These are phyloP conservation scores for Apophysomyces sp. DNA, from an alignment of 371 early-diverging fungal genomes.

Conservation along the genomic window DNA sequence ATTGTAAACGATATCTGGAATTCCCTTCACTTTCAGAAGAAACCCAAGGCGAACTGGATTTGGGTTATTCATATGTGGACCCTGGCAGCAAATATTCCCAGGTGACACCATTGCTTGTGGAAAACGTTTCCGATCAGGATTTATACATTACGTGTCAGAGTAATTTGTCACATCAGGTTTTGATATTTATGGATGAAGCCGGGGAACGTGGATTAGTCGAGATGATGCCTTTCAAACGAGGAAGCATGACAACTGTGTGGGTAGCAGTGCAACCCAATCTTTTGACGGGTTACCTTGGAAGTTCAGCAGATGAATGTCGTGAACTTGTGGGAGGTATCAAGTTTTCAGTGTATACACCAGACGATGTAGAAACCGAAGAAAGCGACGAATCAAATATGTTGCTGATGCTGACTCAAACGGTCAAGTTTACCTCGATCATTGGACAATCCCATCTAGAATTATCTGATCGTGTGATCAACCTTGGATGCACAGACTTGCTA, in stretches of 20 bases:
- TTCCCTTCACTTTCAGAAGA: constrained; percentile 66
- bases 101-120: constrained; percentile 68
- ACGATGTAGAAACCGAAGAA: constrained; percentile 20
- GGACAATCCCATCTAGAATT: constrained; percentile 78
- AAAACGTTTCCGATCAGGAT: constrained; percentile 70
- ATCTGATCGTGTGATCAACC: constrained; percentile 56
- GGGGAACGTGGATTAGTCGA: constrained; percentile 65
- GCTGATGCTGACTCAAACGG: constrained; percentile 65
- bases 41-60: constrained; percentile 63
- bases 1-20: constrained; percentile 53
- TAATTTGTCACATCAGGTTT: constrained; percentile 81
- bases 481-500: constrained; percentile 56
- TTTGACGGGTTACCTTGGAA: constrained; percentile 45
- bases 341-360: constrained; percentile 63
- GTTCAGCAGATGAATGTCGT: constrained; percentile 60
- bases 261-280: constrained; percentile 83
- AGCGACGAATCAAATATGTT: constrained; percentile 23
- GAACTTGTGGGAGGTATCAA: constrained; percentile 82
- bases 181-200: constrained; percentile 71
- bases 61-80: constrained; percentile 84
- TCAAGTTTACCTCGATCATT: constrained; percentile 80
- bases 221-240: constrained; percentile 53
- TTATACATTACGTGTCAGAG: constrained; percentile 71
- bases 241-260: constrained; percentile 64
- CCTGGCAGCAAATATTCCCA: constrained; percentile 75